Conservation (phyloP, 306 rosid species). For the Corylus heterophylla region DNA sequence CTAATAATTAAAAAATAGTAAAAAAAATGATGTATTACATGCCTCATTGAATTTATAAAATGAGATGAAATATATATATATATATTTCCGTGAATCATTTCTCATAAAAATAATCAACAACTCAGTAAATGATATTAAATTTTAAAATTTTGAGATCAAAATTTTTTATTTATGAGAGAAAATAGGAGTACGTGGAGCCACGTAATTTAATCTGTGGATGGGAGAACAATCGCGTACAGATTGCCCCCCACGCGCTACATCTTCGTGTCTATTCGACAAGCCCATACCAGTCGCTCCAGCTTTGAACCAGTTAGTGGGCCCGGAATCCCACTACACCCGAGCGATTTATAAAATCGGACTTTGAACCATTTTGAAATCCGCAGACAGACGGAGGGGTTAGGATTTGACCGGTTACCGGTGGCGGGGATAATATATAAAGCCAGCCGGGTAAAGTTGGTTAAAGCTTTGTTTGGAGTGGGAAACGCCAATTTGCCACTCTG, state of each 20-base stretch:
- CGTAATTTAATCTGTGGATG: too few species aligned
- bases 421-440: slow-evolving; percentile 23
- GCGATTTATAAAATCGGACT: slow-evolving; percentile 26
- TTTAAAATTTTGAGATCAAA: too few species aligned
- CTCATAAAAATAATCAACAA: too few species aligned
- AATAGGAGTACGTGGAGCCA: too few species aligned
- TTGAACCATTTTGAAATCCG: slow-evolving; percentile 32
- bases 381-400: neutral
- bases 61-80: too few species aligned
- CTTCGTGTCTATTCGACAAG: neutral
- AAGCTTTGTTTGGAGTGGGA: neutral
- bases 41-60: too few species aligned
- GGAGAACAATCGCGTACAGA: neutral
- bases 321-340: slow-evolving; percentile 33
- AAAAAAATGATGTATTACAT: too few species aligned
- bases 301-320: slow-evolving; percentile 27
- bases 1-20: too few species aligned
- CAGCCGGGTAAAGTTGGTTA: neutral
- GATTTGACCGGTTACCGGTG: slow-evolving; percentile 31
- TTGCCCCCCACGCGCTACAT: neutral
- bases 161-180: too few species aligned
- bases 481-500: neutral
- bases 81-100: too few species aligned
- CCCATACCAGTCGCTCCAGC: neutral
- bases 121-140: too few species aligned